phyloP scores from a whole-genome alignment of 345 rosid species.

The Raphanus raphanistrum region DNA sequence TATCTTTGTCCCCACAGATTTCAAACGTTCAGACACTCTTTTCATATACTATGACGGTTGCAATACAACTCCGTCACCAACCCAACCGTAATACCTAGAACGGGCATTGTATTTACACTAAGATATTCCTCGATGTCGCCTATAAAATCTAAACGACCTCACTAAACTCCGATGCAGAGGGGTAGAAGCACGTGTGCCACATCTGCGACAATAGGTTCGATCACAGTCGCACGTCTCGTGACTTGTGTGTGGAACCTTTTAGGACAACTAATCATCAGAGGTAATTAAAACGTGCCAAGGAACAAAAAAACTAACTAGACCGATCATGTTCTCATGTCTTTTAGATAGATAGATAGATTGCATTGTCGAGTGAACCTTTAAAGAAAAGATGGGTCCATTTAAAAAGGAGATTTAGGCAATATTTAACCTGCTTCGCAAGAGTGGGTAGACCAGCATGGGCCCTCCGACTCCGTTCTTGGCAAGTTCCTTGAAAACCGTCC shows the following conservation, averaged over 20 bases:
- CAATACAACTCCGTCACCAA: slow-evolving; percentile 21
- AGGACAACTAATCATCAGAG: not conserved
- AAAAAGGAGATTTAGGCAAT: not conserved
- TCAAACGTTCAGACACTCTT: not conserved
- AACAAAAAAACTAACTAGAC: not conserved
- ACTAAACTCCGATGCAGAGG: not conserved
- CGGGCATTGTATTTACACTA: not conserved
- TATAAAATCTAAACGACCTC: not conserved
- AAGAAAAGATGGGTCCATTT: not conserved
- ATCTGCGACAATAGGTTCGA: not conserved
- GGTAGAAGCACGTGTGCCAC: no score
- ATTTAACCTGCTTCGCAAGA: slow-evolving; percentile 81
- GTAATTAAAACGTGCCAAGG: slow-evolving; percentile 23
- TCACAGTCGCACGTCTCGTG: not conserved
- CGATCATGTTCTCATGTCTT: not conserved
- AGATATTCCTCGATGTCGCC: not conserved
- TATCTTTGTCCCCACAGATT: slow-evolving; percentile 49
- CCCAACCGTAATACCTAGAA: slow-evolving; percentile 33
- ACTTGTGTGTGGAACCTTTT: not conserved
- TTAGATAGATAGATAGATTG: not conserved
- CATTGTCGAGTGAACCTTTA: slow-evolving; percentile 8
- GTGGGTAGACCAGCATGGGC: slow-evolving; percentile 89
- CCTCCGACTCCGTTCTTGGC: slow-evolving; percentile 80
- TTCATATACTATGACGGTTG: slow-evolving; percentile 31
- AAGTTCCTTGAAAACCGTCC: slow-evolving; percentile 58